Percentiles rank a stretch among this genome's conserved stretches.
phyloP scores from a whole-genome alignment of 495 filamentous ascomycete genomes.

The Entonaema liquescens region DNA sequence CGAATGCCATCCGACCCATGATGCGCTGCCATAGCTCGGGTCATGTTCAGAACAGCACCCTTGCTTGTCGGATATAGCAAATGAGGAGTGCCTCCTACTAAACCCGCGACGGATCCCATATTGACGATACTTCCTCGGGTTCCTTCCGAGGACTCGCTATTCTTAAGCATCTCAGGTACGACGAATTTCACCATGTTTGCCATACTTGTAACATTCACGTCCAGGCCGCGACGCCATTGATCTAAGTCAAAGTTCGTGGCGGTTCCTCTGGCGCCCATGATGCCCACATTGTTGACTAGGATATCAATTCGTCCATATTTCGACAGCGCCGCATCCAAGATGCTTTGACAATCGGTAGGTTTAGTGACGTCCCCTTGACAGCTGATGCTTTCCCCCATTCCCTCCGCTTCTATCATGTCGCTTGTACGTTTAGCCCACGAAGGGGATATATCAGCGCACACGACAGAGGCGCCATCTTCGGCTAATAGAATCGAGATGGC shows the following conservation, averaged over 20 bases:
- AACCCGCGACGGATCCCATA: conserved; percentile 64
- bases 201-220: conserved; percentile 68
- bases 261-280: conserved; percentile 61
- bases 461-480: conserved; percentile 61
- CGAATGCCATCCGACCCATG: conserved; percentile 62
- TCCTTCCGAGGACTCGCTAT: conserved; percentile 45
- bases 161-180: conserved; percentile 62
- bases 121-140: conserved; percentile 63
- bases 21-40: conserved; percentile 66
- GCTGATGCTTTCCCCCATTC: conserved; percentile 48
- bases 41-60: conserved; percentile 68
- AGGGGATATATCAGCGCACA: conserved; percentile 62
- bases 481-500: conserved; percentile 67
- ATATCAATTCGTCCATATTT: conserved; percentile 63
- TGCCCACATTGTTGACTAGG: conserved; percentile 65
- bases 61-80: conserved; percentile 69
- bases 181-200: conserved; percentile 64
- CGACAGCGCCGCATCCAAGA: conserved; percentile 51
- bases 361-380: conserved; percentile 60
- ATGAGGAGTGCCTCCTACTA: conserved; percentile 66
- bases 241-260: conserved; percentile 64
- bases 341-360: conserved; percentile 54
- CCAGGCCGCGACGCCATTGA: conserved; percentile 61
- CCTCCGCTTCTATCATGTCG: conserved; percentile 51
- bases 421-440: conserved; percentile 59